Evolutionary conservation across 2,329 filamentous ascomycete genomes (phyloP).

Genomic region (Colletotrichum filicis): DNA sequence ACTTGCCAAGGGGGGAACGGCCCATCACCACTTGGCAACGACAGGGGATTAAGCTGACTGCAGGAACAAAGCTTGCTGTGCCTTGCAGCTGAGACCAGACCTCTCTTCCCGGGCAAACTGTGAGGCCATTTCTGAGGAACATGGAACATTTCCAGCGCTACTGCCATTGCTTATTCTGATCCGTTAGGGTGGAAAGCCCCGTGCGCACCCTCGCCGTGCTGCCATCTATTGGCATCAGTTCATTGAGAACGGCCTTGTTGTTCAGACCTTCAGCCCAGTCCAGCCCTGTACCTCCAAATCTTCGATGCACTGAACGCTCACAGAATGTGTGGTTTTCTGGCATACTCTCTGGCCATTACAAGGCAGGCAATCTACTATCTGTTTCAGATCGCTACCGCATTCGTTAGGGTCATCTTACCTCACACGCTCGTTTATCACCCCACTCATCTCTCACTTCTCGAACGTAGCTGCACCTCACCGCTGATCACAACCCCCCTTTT

Average conservation of each 20-base stretch:
- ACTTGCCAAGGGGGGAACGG: background rate
- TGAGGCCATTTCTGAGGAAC: slow-evolving; percentile 1
- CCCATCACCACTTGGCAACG: background rate
- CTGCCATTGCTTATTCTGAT: slow-evolving; percentile 17
- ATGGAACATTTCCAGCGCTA: background rate
- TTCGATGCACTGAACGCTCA: no score
- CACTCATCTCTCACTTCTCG: background rate
- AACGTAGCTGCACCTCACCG: slow-evolving; percentile 9
- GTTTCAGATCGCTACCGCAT: background rate
- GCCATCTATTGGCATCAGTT: background rate
- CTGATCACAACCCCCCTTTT: slow-evolving; percentile 13
- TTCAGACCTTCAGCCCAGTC: background rate
- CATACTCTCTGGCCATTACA: background rate
- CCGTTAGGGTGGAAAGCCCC: background rate
- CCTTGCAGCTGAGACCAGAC: background rate
- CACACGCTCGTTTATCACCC: background rate
- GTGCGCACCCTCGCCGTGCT: background rate
- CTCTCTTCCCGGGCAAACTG: background rate
- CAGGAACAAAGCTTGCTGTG: background rate
- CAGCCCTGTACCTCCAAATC: background rate
- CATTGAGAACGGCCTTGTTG: background rate
- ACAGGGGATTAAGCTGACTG: background rate
- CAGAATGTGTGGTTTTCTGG: background rate
- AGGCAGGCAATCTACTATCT: background rate
- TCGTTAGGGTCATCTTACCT: background rate